Evolutionary conservation across 2,329 filamentous ascomycete species (phyloP).

Genomic region (Colletotrichum eremochloae): DNA sequence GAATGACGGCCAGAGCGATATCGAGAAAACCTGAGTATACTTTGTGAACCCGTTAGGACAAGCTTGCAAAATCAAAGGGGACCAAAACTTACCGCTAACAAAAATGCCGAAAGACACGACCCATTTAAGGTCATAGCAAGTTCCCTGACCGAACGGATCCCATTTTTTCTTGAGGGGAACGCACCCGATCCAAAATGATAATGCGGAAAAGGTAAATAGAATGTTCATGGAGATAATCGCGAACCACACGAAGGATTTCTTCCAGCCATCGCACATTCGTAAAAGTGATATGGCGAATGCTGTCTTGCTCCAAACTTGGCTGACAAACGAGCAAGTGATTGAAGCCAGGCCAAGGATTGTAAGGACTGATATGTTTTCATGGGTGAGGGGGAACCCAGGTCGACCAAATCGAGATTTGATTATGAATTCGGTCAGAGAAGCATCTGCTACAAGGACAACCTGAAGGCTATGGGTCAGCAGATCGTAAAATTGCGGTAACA

Average conservation of each 20-base stretch:
- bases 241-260: constrained; percentile 49
- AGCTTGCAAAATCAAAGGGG: too few relatives aligned
- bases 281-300: constrained; percentile 54
- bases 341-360: constrained; percentile 42
- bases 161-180: constrained; percentile 41
- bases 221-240: constrained; percentile 50
- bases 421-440: constrained; percentile 36
- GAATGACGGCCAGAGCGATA: constrained; percentile 53
- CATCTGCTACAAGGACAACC: constrained; percentile 29
- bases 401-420: constrained; percentile 39
- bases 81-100: constrained; percentile 6
- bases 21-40: constrained; percentile 51
- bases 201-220: constrained; percentile 42
- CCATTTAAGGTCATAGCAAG: constrained; percentile 36
- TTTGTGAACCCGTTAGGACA: constrained; percentile 13
- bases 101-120: constrained; percentile 41
- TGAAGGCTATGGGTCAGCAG: neutral
- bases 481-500: too few relatives aligned
- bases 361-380: constrained; percentile 13
- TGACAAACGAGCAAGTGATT: constrained; percentile 50
- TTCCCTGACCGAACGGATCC: constrained; percentile 37
- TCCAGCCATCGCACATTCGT: constrained; percentile 47
- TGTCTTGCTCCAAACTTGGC: constrained; percentile 54
- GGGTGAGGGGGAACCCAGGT: constrained; percentile 28
- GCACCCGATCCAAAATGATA: constrained; percentile 46